A percentile compares a stretch with the other conserved stretches of the same genome.
phyloP scores from a whole-genome alignment of 257 asterid species.

The Avicennia marina region DNA sequence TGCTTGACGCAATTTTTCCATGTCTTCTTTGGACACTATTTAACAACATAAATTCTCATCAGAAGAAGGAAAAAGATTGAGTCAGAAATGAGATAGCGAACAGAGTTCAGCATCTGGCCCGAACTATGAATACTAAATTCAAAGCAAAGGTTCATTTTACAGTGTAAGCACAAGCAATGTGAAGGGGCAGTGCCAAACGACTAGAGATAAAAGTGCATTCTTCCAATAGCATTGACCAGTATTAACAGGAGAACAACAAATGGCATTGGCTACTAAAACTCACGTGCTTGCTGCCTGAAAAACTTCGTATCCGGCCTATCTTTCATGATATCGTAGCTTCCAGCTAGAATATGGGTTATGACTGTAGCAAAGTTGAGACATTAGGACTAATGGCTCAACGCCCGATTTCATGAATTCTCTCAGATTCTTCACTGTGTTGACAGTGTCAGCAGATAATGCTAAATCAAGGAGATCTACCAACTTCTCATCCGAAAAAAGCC shows the following conservation, averaged over 20 bases:
- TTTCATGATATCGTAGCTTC: slow-evolving; percentile 70
- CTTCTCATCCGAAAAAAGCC: slow-evolving; percentile 94
- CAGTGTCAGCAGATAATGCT: slow-evolving; percentile 96
- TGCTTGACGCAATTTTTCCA: slow-evolving; percentile 66
- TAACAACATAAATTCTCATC: no score
- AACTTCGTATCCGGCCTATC: slow-evolving; percentile 51
- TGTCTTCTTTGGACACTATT: slow-evolving; percentile 55
- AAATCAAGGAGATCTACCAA: slow-evolving; percentile 89
- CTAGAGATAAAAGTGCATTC: no score
- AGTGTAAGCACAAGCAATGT: background rate
- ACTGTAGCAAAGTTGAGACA: slow-evolving; percentile 99
- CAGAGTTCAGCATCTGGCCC: no score
- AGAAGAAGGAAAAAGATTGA: no score
- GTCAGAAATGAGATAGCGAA: no score
- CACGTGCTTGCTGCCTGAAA: slow-evolving; percentile 48
- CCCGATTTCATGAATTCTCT: slow-evolving; percentile 96
- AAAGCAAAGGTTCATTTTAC: background rate
- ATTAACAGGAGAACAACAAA: no score
- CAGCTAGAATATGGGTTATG: slow-evolving; percentile 94
- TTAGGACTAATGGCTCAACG: slow-evolving; percentile 89
- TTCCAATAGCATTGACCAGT: no score
- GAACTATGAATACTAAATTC: background rate
- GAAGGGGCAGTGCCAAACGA: background rate
- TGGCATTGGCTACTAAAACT: slow-evolving; percentile 27
- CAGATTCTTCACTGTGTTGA: slow-evolving; percentile 88